Conservation (phyloP, 345 rosid genomes). For the Garcia nutans region DNA sequence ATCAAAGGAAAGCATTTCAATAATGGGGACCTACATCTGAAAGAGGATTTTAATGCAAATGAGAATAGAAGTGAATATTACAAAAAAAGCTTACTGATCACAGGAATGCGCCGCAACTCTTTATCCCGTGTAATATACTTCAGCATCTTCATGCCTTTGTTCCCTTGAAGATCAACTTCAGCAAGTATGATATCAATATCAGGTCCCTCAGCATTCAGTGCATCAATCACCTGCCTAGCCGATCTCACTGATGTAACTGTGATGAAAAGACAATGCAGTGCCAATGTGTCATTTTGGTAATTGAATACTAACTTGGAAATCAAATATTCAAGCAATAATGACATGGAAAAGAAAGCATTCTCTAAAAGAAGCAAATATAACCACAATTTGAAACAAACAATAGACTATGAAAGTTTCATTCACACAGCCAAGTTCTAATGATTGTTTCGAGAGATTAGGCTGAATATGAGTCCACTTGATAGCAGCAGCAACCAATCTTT, state of each 20-base stretch:
- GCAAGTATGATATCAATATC: constrained; percentile 93
- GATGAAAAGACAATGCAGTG: constrained; percentile 18
- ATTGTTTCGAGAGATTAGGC: too few species aligned
- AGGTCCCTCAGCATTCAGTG: constrained; percentile 92
- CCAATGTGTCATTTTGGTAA: constrained; percentile 13
- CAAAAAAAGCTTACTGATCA: constrained; percentile 70
- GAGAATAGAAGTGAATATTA: neutral
- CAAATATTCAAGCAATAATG: constrained; percentile 3
- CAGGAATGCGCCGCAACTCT: constrained; percentile 83
- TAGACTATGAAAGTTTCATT: neutral
- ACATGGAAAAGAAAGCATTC: neutral
- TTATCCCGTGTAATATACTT: constrained; percentile 85
- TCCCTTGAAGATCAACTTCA: constrained; percentile 95
- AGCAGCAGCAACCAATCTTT: neutral
- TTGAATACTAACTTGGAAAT: neutral
- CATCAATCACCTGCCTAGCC: constrained; percentile 94
- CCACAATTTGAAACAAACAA: neutral
- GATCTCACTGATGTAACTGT: constrained; percentile 89
- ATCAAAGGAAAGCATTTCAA: constrained; percentile 21
- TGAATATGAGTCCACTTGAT: neutral
- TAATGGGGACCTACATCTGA: neutral
- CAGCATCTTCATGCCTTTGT: constrained; percentile 92
- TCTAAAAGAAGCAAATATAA: neutral
- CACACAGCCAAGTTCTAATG: neutral
- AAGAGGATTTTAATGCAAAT: constrained; percentile 4